These are phyloP conservation scores for Cytospora paraplurivora DNA, from an alignment of 2,329 filamentous ascomycete genomes.

Conservation along the genomic window DNA sequence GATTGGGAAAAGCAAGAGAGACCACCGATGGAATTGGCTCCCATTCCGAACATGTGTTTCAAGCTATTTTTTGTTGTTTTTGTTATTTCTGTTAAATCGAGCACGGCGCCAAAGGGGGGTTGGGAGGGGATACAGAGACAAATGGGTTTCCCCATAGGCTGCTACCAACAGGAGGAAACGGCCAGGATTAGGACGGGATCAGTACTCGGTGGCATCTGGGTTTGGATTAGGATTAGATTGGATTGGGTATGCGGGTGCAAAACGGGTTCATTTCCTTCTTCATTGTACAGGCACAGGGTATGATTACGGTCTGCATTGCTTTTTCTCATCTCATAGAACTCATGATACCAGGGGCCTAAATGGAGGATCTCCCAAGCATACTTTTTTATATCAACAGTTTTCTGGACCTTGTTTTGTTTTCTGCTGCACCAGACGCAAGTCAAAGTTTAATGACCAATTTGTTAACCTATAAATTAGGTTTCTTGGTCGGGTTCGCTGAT, in stretches of 20 bases:
- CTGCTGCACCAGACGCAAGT: too few relatives aligned
- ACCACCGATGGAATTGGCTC: conserved; percentile 5
- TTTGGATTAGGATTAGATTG: conserved; percentile 3
- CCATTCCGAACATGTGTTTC: not conserved
- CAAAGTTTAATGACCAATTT: too few relatives aligned
- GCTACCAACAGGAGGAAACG: conserved; percentile 14
- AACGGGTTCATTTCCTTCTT: not conserved
- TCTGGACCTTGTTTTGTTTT: too few relatives aligned
- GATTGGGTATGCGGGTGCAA: conserved; percentile 11
- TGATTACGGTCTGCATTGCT: conserved; percentile 24
- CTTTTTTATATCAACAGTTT: not conserved
- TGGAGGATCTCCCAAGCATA: conserved; percentile 24
- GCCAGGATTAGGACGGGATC: conserved; percentile 10
- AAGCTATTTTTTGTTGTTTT: conserved; percentile 11
- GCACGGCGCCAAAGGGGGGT: conserved; percentile 18
- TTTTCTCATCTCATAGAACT: conserved; percentile 25
- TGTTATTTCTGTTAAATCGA: conserved; percentile 15
- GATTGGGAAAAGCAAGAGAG: conserved; percentile 15
- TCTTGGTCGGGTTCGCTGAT: too few relatives aligned
- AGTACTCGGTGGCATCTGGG: not conserved
- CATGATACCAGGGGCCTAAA: conserved; percentile 28
- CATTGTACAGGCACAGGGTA: conserved; percentile 14
- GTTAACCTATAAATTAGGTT: too few relatives aligned
- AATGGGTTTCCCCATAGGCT: not conserved
- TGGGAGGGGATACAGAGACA: conserved; percentile 10